Evolutionary conservation across 306 rosid genomes (phyloP).

Genomic region (Acmispon strigosus): DNA sequence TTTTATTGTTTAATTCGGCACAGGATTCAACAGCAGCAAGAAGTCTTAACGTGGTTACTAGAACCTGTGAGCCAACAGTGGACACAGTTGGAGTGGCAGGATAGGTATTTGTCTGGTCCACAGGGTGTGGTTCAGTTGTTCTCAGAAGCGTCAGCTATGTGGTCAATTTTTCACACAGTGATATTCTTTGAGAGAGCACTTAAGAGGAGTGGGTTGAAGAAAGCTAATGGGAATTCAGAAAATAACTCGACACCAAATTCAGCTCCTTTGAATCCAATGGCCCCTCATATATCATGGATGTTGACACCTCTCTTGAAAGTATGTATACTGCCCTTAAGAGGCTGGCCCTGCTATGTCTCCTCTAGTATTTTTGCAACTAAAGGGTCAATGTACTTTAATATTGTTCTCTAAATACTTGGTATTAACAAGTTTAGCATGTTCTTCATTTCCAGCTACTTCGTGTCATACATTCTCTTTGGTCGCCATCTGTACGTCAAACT

Average conservation of each 20-base stretch:
- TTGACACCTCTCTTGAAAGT: slow-evolving; percentile 90
- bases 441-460: slow-evolving; percentile 76
- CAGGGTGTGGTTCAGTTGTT: slow-evolving; percentile 69
- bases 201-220: slow-evolving; percentile 88
- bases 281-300: slow-evolving; percentile 94
- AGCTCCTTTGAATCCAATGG: slow-evolving; percentile 63
- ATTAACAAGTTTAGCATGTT: slow-evolving; percentile 13
- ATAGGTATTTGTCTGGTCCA: slow-evolving; percentile 79
- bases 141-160: slow-evolving; percentile 70
- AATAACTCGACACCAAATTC: slow-evolving; percentile 46
- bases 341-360: slow-evolving; percentile 21
- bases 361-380: slow-evolving; percentile 15
- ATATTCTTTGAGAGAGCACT: slow-evolving; percentile 98
- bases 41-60: slow-evolving; percentile 87
- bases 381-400: slow-evolving; percentile 1
- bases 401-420: slow-evolving; percentile 5
- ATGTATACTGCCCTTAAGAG: slow-evolving; percentile 25
- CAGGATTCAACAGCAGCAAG: slow-evolving; percentile 96
- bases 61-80: slow-evolving; percentile 90
- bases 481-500: slow-evolving; percentile 57
- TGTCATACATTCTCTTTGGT: slow-evolving; percentile 82
- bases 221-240: slow-evolving; percentile 49
- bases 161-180: slow-evolving; percentile 84
- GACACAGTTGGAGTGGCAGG: slow-evolving; percentile 88
- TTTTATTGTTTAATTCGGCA: slow-evolving; percentile 25